Conservation (phyloP, 2,329 filamentous ascomycete genomes). For the Hymenoscyphus salicellus region DNA sequence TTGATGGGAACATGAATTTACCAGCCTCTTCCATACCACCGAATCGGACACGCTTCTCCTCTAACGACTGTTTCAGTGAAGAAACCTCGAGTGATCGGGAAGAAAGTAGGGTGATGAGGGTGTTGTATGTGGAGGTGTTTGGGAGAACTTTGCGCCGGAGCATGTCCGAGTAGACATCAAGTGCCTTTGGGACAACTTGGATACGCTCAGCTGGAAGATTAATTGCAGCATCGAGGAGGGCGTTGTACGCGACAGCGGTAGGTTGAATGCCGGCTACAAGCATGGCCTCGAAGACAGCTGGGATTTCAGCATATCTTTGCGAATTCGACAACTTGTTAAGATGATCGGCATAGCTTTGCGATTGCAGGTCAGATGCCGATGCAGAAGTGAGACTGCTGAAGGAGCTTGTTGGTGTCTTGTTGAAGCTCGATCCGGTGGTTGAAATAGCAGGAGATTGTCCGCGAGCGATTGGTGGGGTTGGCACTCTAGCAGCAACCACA, state of each 20-base stretch:
- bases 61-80: slow-evolving; percentile 67
- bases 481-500: slow-evolving; percentile 32
- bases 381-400: slow-evolving; percentile 51
- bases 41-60: slow-evolving; percentile 79
- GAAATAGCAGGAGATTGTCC: slow-evolving; percentile 31
- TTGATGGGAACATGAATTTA: slow-evolving; percentile 84
- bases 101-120: slow-evolving; percentile 78
- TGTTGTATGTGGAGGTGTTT: slow-evolving; percentile 82
- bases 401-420: slow-evolving; percentile 49
- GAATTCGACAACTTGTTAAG: slow-evolving; percentile 70
- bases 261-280: slow-evolving; percentile 78
- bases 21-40: slow-evolving; percentile 80
- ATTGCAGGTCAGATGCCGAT: slow-evolving; percentile 57
- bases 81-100: slow-evolving; percentile 76
- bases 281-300: slow-evolving; percentile 86
- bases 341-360: slow-evolving; percentile 71
- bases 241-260: slow-evolving; percentile 85
- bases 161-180: slow-evolving; percentile 97
- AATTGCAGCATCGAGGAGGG: slow-evolving; percentile 79
- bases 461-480: slow-evolving; percentile 29
- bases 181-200: slow-evolving; percentile 82
- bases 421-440: slow-evolving; percentile 39
- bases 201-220: slow-evolving; percentile 74
- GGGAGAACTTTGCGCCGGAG: slow-evolving; percentile 78
- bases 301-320: slow-evolving; percentile 80